phyloP scores from a whole-genome alignment of 306 rosid genomes.

The Sphenostylis stenocarpa region DNA sequence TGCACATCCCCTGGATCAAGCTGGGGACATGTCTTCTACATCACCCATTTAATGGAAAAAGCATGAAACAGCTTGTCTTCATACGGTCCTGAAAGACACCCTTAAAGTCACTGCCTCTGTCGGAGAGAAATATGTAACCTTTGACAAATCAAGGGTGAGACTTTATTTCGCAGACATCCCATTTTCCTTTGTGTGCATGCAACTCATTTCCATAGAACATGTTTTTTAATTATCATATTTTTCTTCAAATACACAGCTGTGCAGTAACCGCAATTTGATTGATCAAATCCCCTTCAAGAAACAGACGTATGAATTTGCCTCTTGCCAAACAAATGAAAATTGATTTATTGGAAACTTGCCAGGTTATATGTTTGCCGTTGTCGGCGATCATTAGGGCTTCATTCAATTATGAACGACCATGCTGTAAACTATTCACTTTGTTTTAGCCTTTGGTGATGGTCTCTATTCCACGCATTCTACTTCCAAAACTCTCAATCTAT shows the following conservation, averaged over 20 bases:
- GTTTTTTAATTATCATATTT: slow-evolving; percentile 17
- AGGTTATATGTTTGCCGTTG: slow-evolving; percentile 21
- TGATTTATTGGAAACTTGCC: not conserved
- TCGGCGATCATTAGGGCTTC: slow-evolving; percentile 28
- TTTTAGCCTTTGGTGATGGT: slow-evolving; percentile 28
- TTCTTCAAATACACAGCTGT: slow-evolving; percentile 31
- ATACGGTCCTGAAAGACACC: slow-evolving; percentile 32
- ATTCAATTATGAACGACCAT: slow-evolving; percentile 27
- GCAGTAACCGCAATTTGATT: slow-evolving; percentile 11
- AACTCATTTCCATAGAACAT: slow-evolving; percentile 1
- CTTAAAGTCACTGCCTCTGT: slow-evolving; percentile 33
- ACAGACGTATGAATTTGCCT: slow-evolving; percentile 27
- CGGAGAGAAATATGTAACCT: slow-evolving; percentile 15
- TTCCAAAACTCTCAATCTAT: slow-evolving; percentile 27
- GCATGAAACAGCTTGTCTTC: slow-evolving; percentile 35
- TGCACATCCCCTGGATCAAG: slow-evolving; percentile 43
- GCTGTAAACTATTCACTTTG: slow-evolving; percentile 31
- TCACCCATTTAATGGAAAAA: slow-evolving; percentile 49
- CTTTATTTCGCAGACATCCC: not conserved
- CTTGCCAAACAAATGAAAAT: slow-evolving; percentile 27
- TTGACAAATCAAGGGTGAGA: slow-evolving; percentile 12
- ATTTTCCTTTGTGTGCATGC: slow-evolving; percentile 22
- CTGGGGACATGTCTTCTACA: slow-evolving; percentile 41
- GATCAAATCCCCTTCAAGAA: slow-evolving; percentile 28
- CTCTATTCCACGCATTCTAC: slow-evolving; percentile 25